Evolutionary conservation across 164 flowering plant species (phyloP).

Genomic region (Brasenia schreberi): DNA sequence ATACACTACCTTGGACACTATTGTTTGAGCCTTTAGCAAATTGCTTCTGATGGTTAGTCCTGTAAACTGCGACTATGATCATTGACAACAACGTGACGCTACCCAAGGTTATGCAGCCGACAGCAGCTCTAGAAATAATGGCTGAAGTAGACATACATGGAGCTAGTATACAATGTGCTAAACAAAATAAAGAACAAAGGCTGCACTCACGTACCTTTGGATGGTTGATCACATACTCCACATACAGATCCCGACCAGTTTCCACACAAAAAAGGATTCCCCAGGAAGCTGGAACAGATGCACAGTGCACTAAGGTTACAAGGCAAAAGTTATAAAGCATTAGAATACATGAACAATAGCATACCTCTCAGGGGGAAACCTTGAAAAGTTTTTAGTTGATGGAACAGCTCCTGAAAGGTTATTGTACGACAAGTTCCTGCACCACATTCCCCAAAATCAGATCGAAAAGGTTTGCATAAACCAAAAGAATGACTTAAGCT

Average conservation of each 20-base stretch:
- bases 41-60: constrained; percentile 36
- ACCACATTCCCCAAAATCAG: not conserved
- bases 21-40: constrained; percentile 21
- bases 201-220: constrained; percentile 35
- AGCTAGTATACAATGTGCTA: not conserved
- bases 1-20: constrained; percentile 33
- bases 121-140: constrained; percentile 43
- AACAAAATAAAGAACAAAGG: not conserved
- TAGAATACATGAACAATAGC: not conserved
- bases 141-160: constrained; percentile 17
- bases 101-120: constrained; percentile 54
- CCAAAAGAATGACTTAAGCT: not conserved
- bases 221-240: constrained; percentile 23
- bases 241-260: constrained; percentile 73
- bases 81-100: constrained; percentile 36
- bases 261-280: constrained; percentile 74
- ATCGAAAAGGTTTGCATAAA: not conserved
- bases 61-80: constrained; percentile 49
- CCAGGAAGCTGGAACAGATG: constrained; percentile 42
- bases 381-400: constrained; percentile 36
- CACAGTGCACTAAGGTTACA: not conserved
- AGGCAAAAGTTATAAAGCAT: not conserved
- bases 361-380: constrained; percentile 72
- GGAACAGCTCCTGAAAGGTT: constrained; percentile 68
- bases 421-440: constrained; percentile 76